Percentiles rank a stretch among this genome's conserved stretches.
These are phyloP conservation scores for Aspergillus sp. DNA, from an alignment of 2,329 filamentous ascomycete species.

Conservation along the genomic window DNA sequence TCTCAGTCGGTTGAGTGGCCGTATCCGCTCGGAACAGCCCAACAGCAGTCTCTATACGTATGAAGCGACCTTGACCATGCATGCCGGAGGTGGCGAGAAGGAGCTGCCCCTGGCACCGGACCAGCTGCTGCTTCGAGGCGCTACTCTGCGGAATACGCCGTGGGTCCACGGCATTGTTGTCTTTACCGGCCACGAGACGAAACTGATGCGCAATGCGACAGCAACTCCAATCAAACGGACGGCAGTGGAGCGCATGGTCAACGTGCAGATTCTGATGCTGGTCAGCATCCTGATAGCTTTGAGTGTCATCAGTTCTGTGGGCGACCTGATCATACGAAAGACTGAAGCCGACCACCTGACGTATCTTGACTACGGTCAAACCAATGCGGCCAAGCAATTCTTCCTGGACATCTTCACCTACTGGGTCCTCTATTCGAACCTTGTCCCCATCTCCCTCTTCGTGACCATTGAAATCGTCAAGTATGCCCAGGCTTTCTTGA, in stretches of 20 bases:
- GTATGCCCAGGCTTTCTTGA: constrained; percentile 95
- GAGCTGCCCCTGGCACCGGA: constrained; percentile 87
- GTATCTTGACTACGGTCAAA: constrained; percentile 69
- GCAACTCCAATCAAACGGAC: constrained; percentile 97
- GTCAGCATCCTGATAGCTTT: constrained; percentile 79
- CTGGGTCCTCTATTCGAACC: constrained; percentile 94
- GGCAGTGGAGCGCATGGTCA: constrained; percentile 90
- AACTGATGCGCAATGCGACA: constrained; percentile 97
- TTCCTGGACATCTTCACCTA: constrained; percentile 95
- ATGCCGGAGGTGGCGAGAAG: constrained; percentile 86
- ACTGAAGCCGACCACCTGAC: constrained; percentile 61
- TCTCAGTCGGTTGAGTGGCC: constrained; percentile 79
- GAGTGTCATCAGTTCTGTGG: constrained; percentile 86
- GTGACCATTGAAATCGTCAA: constrained; percentile 98
- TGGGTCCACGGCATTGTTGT: constrained; percentile 97
- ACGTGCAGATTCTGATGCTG: constrained; percentile 87
- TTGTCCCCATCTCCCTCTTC: constrained; percentile 96
- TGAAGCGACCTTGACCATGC: constrained; percentile 90
- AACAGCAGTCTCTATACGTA: constrained; percentile 99
- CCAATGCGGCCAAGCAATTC: constrained; percentile 74
- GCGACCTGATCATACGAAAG: constrained; percentile 77
- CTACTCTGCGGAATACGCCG: constrained; percentile 90
- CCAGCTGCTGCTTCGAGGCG: constrained; percentile 87
- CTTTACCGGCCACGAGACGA: constrained; percentile 97
- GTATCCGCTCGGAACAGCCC: constrained; percentile 89